phyloP scores from a whole-genome alignment of 305 asterid species.

The Fraxinus sp. region DNA sequence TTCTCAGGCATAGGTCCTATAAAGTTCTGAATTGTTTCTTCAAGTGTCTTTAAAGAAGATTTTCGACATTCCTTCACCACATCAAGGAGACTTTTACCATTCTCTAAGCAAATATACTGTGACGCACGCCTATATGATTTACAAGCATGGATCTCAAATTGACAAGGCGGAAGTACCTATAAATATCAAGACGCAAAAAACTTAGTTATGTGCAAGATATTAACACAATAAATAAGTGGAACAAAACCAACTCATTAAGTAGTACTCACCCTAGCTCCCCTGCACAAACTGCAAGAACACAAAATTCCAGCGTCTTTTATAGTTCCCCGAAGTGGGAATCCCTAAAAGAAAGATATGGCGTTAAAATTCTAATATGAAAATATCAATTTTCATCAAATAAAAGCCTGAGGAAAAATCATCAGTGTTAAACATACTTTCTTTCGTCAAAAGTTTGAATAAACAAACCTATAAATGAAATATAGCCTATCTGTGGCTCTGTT shows the following conservation, averaged over 20 bases:
- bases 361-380: slow-evolving; percentile 21
- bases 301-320: slow-evolving; percentile 81
- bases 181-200: slow-evolving; percentile 19
- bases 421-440: not conserved
- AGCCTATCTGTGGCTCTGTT: not conserved
- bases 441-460: not conserved
- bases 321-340: slow-evolving; percentile 85
- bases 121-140: slow-evolving; percentile 93
- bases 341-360: slow-evolving; percentile 48
- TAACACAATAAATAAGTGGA: not conserved
- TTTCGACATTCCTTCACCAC: slow-evolving; percentile 92
- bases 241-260: slow-evolving; percentile 22
- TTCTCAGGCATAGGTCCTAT: slow-evolving; percentile 79
- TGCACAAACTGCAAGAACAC: slow-evolving; percentile 86
- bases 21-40: slow-evolving; percentile 72
- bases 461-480: not conserved
- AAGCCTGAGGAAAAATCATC: slow-evolving; percentile 1
- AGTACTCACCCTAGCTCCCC: slow-evolving; percentile 63
- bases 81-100: slow-evolving; percentile 91
- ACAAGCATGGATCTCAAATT: slow-evolving; percentile 96
- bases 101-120: slow-evolving; percentile 88
- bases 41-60: slow-evolving; percentile 61
- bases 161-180: slow-evolving; percentile 87
- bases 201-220: slow-evolving; percentile 7
- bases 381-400: slow-evolving; percentile 6